Conservation (phyloP, 2,329 filamentous ascomycete genomes). For the Penicillium sp. region DNA sequence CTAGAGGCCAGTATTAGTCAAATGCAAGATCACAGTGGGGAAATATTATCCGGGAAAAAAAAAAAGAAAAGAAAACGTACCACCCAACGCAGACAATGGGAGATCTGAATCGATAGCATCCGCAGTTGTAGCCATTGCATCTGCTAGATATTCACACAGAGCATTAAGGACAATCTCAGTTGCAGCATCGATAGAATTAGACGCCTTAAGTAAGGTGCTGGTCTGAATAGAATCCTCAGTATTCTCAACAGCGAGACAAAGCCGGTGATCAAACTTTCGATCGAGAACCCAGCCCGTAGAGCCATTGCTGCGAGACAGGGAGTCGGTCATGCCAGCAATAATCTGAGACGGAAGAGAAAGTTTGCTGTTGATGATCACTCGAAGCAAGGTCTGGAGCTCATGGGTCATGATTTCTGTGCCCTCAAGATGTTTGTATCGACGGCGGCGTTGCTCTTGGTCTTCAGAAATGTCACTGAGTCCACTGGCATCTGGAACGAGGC, state of each 20-base stretch:
- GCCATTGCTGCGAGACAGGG: conserved; percentile 15
- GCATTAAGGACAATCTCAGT: conserved; percentile 14
- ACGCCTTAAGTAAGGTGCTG: conserved; percentile 10
- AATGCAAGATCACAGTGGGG: background rate
- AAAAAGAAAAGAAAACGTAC: too few relatives aligned
- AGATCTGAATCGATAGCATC: conserved; percentile 24
- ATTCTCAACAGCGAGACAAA: conserved; percentile 11
- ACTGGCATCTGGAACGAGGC: conserved; percentile 25
- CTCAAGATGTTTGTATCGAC: conserved; percentile 22
- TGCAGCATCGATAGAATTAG: conserved; percentile 12
- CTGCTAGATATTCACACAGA: conserved; percentile 22
- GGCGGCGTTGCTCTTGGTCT: conserved; percentile 18
- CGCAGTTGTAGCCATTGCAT: conserved; percentile 22
- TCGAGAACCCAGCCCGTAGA: conserved; percentile 20
- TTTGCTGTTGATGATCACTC: conserved; percentile 20
- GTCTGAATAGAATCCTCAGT: conserved; percentile 8
- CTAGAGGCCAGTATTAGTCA: conserved; percentile 12
- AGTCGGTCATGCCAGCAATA: conserved; percentile 23
- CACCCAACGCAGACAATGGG: conserved; percentile 24
- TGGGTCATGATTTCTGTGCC: conserved; percentile 22
- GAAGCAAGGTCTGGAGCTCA: conserved; percentile 21
- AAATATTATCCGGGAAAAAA: background rate
- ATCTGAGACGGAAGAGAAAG: conserved; percentile 18
- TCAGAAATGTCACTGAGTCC: conserved; percentile 22
- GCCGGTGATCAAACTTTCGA: conserved; percentile 24